Base-by-base conservation (phyloP, 2,329 filamentous ascomycete species). In the Esteya vermicola region DNA sequence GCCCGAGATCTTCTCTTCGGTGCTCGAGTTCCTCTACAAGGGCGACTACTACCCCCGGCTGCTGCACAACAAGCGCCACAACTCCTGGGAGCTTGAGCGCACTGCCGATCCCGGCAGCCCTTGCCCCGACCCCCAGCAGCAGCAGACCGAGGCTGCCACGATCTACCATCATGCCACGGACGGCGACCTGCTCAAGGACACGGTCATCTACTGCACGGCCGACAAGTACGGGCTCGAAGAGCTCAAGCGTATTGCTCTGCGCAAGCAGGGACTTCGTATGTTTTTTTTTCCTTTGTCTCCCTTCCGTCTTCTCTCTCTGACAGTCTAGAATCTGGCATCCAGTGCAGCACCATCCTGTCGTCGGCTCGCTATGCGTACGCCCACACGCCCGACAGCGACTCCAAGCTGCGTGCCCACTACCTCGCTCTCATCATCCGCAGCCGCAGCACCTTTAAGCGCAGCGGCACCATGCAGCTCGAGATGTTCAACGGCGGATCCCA, bases 381-480 rank as follows among this genome's bases (percentile, higher is more conserved):
- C 51, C 76, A 93, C 60, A 95, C 88, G 0, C 85, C 86, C 4
- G 85, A 93, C 55, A 83, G 70, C 19, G 88, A 94, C 64, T 89
- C 83, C n/a, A 88, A 88, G 60, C 70, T 94, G 40, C 74, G 88
- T 43, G 85, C 85, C 20, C 86, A 94, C 60, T 95, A 93, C 52
- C 76, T 94, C 28, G 85, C 88, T 16, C 75, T 94, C 54, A 93
- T 94, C 60, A 93, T 94, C 55, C 78, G 86, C 48, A 85, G 81
- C 51, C 75, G 88, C 49, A 73, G 75, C 54, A 93, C 85, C 3
- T 94, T 95, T 63, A 94, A 93, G 68, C 72, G 85, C 41, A 93
- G 85, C 59, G 85, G 86, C 40, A 94, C 86, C 4, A 93, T 94
- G 86, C 88, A 94, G 62, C 75, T 84, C 50, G 86, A 94, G 64